Percentiles rank a stretch among this genome's conserved stretches.
Evolutionary conservation across 768 basidiomycete species (phyloP).

Genomic region (Kwoniella europaea): DNA sequence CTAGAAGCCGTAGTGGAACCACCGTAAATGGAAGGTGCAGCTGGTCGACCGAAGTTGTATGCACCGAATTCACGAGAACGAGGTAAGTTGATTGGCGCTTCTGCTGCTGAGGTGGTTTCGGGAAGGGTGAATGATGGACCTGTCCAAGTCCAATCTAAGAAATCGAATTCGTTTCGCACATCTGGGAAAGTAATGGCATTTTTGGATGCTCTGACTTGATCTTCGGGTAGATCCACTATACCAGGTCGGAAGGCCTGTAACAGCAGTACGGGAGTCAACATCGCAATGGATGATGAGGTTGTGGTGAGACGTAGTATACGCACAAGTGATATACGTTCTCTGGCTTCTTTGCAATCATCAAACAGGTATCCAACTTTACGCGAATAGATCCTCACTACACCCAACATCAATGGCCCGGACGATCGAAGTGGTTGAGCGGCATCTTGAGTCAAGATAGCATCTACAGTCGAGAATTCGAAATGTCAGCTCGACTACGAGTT

Average conservation of each 20-base stretch:
- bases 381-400: slow-evolving; percentile 96
- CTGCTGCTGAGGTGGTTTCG: slow-evolving; percentile 17
- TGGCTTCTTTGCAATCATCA: slow-evolving; percentile 96
- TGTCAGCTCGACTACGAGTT: not conserved
- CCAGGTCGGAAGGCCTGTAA: slow-evolving; percentile 89
- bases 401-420: slow-evolving; percentile 94
- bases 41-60: slow-evolving; percentile 48
- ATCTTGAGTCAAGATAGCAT: slow-evolving; percentile 92
- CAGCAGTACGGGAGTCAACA: slow-evolving; percentile 1
- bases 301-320: slow-evolving; percentile 15
- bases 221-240: slow-evolving; percentile 93
- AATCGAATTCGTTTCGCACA: slow-evolving; percentile 65
- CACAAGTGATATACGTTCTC: slow-evolving; percentile 94
- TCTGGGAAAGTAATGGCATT: slow-evolving; percentile 84
- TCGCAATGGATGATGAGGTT: no score
- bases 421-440: slow-evolving; percentile 90
- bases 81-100: slow-evolving; percentile 31
- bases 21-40: slow-evolving; percentile 44
- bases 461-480: slow-evolving; percentile 53
- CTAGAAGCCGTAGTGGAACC: slow-evolving; percentile 32
- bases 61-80: slow-evolving; percentile 45
- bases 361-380: slow-evolving; percentile 96
- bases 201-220: slow-evolving; percentile 82
- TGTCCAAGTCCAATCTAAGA: slow-evolving; percentile 55
- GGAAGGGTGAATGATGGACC: slow-evolving; percentile 64